Percentiles rank a stretch among this genome's conserved stretches.
Evolutionary conservation across 2,329 filamentous ascomycete species (phyloP).

Genomic region (Xylaria sp.): DNA sequence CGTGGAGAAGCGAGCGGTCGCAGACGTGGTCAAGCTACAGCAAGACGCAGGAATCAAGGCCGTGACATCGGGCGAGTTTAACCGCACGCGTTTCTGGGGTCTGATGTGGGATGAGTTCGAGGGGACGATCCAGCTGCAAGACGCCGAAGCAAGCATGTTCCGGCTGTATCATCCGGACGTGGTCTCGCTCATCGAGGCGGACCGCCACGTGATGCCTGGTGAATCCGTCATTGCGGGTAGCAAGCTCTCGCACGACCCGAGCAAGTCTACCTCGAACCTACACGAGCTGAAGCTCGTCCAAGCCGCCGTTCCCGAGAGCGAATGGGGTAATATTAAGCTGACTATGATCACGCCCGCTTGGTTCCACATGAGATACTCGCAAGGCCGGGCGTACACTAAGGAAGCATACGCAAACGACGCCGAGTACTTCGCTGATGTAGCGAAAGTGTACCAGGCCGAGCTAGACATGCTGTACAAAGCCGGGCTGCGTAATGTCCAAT

Average conservation of each 20-base stretch:
- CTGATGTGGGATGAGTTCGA: slow-evolving; percentile 65
- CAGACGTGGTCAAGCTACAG: slow-evolving; percentile 75
- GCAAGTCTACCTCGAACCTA: slow-evolving; percentile 58
- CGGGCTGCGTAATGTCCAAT: slow-evolving; percentile 73
- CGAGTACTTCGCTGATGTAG: slow-evolving; percentile 73
- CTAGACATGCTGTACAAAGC: slow-evolving; percentile 69
- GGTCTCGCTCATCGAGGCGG: slow-evolving; percentile 63
- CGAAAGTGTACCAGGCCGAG: slow-evolving; percentile 72
- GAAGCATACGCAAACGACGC: slow-evolving; percentile 66
- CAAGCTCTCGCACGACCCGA: slow-evolving; percentile 58
- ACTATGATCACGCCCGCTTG: slow-evolving; percentile 65
- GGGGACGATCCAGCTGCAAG: slow-evolving; percentile 59
- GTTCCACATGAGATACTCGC: slow-evolving; percentile 68
- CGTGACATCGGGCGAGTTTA: slow-evolving; percentile 77
- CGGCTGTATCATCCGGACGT: slow-evolving; percentile 66
- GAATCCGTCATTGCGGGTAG: slow-evolving; percentile 63
- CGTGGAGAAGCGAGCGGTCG: slow-evolving; percentile 73
- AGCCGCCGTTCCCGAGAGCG: slow-evolving; percentile 56
- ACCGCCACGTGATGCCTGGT: slow-evolving; percentile 65
- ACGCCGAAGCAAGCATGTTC: slow-evolving; percentile 63
- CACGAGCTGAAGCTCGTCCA: slow-evolving; percentile 62
- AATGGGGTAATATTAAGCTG: slow-evolving; percentile 63
- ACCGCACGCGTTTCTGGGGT: slow-evolving; percentile 63
- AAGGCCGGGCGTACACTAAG: slow-evolving; percentile 65
- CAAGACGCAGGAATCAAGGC: slow-evolving; percentile 72